Percentiles rank a stretch among this genome's conserved stretches.
Evolutionary conservation across 345 rosid genomes (phyloP).

Genomic region (Eucalyptus brandiana): DNA sequence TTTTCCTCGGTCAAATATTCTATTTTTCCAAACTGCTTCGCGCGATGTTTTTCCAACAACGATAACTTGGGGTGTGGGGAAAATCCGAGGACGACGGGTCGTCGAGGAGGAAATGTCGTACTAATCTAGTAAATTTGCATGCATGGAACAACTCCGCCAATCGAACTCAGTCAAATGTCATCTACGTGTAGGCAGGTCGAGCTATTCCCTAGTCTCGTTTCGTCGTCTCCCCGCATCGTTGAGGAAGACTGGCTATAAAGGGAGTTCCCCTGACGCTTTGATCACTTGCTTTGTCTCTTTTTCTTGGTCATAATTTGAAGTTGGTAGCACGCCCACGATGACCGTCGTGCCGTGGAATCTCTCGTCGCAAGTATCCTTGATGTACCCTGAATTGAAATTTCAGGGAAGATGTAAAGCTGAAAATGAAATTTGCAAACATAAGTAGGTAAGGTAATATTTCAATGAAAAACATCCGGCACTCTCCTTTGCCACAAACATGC

Average conservation of each 20-base stretch:
- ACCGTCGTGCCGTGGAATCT: neutral
- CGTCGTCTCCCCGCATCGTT: neutral
- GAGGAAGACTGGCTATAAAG: neutral
- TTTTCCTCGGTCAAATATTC: neutral
- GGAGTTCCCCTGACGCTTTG: neutral
- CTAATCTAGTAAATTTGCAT: neutral
- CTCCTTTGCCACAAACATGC: neutral
- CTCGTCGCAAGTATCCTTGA: neutral
- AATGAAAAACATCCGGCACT: neutral
- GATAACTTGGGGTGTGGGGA: neutral
- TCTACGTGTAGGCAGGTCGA: neutral
- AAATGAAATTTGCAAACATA: neutral
- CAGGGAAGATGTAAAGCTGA: neutral
- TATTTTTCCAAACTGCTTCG: neutral
- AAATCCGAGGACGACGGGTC: neutral
- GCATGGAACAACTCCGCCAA: neutral
- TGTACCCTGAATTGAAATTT: neutral
- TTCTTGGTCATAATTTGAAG: neutral
- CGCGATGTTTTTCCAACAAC: neutral
- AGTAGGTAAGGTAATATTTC: neutral
- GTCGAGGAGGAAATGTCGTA: neutral
- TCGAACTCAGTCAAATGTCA: neutral
- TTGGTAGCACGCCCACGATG: neutral
- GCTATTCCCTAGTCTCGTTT: neutral
- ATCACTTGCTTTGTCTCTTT: neutral